These are phyloP conservation scores for Dipteronia dyeriana DNA, from an alignment of 345 rosid genomes.

Conservation along the genomic window DNA sequence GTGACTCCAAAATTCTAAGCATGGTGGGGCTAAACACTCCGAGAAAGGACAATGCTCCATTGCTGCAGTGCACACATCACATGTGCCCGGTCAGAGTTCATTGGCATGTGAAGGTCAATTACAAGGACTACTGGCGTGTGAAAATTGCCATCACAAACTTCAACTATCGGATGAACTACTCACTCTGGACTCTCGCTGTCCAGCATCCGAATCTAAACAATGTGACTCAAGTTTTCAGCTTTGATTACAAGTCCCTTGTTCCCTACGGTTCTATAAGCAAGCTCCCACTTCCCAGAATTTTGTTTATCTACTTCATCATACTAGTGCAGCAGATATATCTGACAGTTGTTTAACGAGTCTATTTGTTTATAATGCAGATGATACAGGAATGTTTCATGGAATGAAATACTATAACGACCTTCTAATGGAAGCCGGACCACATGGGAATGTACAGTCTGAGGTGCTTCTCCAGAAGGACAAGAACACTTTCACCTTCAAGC, in stretches of 20 bases:
- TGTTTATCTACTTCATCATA: background rate
- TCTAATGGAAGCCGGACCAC: slow-evolving; percentile 85
- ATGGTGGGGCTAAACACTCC: slow-evolving; percentile 63
- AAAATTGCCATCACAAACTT: slow-evolving; percentile 74
- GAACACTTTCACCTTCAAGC: slow-evolving; percentile 76
- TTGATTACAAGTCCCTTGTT: slow-evolving; percentile 71
- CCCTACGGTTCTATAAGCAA: slow-evolving; percentile 77
- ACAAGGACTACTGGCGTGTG: slow-evolving; percentile 77
- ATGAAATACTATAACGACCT: slow-evolving; percentile 75
- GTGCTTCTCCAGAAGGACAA: slow-evolving; percentile 75
- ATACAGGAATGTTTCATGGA: slow-evolving; percentile 87
- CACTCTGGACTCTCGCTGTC: slow-evolving; percentile 66
- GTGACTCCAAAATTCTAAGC: slow-evolving; percentile 63
- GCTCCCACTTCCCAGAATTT: background rate
- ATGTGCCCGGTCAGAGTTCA: slow-evolving; percentile 85
- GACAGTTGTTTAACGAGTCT: background rate
- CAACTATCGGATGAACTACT: slow-evolving; percentile 70
- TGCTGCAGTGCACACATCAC: slow-evolving; percentile 78
- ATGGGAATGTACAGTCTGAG: slow-evolving; percentile 89
- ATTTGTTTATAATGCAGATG: slow-evolving; percentile 49
- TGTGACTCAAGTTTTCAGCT: slow-evolving; percentile 87
- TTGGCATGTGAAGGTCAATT: slow-evolving; percentile 83
- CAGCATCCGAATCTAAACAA: slow-evolving; percentile 90
- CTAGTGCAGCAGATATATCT: background rate
- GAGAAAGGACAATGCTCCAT: slow-evolving; percentile 53